Base-by-base conservation (phyloP, 192 early-diverging fungal genomes). In the Dissophora globulifera region DNA sequence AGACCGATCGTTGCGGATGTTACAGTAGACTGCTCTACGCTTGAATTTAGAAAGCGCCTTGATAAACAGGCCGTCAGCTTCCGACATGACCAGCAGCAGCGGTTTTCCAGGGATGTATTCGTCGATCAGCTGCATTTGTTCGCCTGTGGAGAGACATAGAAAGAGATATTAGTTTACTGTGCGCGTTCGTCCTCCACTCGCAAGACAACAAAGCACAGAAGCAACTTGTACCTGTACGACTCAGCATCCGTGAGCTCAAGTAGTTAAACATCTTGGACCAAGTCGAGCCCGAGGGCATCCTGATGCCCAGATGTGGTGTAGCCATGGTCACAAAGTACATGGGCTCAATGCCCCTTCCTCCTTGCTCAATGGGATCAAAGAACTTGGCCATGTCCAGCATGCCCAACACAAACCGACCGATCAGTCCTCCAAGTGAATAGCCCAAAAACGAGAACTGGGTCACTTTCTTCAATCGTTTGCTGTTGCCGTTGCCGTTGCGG, bases 271-370 rank as follows among this genome's bases (percentile, higher is more conserved):
- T 4, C 38, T 64, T 78, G 6, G 62, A 59, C 12, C 62, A 57
- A 0, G 33, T 47, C 10, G 71, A 68, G 26, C 20, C 10, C 0
- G 69, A 19, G 1, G 81, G 82, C 32, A 49, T 45, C n/a, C 64
- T 45, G 22, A 84, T 79, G 0, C 87, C 87, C 50, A 88, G 56
- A 56, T 88, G 87, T n/a, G n/a, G n/a, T n/a, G n/a, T n/a, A n/a
- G n/a, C n/a, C n/a, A n/a, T n/a, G n/a, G n/a, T n/a, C n/a, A n/a
- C n/a, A n/a, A n/a, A n/a, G n/a, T n/a, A n/a, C n/a, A n/a, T n/a
- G n/a, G n/a, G n/a, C n/a, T n/a, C n/a, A n/a, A n/a, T n/a, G n/a
- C n/a, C n/a, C n/a, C n/a, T n/a, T n/a, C n/a, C n/a, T n/a, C n/a
- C n/a, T n/a, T n/a, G n/a, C n/a, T n/a, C n/a, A n/a, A n/a, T n/a